Base-by-base conservation (phyloP, 345 rosid genomes). In the Sisymbrium altissimum region DNA sequence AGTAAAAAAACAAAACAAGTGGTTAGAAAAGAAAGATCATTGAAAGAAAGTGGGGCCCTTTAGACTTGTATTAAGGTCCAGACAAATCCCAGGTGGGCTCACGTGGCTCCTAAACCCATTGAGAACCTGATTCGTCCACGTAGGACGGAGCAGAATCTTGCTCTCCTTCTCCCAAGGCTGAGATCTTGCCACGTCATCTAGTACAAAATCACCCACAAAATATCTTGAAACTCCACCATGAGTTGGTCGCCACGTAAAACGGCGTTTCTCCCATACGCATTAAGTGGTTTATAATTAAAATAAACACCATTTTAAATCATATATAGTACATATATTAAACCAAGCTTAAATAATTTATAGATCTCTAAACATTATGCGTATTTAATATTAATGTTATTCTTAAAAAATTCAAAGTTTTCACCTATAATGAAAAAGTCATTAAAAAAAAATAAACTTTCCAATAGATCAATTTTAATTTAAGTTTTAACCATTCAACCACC, bases 61-160 rank as follows among this genome's bases (percentile, higher is more conserved):
- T 19, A 5, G 72, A 76, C 82, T 45, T 82, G 82, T 77, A 11
- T 27, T 50, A 46, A 17, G 68, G 44, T 46, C 45, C 55, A 60
- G 66, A 44, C 53, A 69, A 49, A 52, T 19, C 68, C 46, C 80
- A 70, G 78, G 84, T 75, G 86, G 75, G 57, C 18, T 80, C 94
- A 88, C 88, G 84, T 84, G 89, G 86, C 38, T 56, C 5, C 3
- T 4, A 9, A 14, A 50, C 52, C 48, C 46, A 0, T 33, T 68
- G 35, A 73, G 90, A 86, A 76, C 78, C 57, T 19, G 68, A 83
- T 63, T 78, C 54, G 45, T 78, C 89, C 97, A 88, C 77, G 84
- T 82, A 54, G 80, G 87, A 82, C 18, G 0, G 38, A 53, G 23
- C 27, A 27, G 82, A 74, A 78, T 84, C 96, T 55, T 72, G 21